Percentiles rank a stretch among this genome's conserved stretches.
These are phyloP conservation scores for Pisolithus sp. DNA, from an alignment of 768 basidiomycete genomes.

Conservation along the genomic window DNA sequence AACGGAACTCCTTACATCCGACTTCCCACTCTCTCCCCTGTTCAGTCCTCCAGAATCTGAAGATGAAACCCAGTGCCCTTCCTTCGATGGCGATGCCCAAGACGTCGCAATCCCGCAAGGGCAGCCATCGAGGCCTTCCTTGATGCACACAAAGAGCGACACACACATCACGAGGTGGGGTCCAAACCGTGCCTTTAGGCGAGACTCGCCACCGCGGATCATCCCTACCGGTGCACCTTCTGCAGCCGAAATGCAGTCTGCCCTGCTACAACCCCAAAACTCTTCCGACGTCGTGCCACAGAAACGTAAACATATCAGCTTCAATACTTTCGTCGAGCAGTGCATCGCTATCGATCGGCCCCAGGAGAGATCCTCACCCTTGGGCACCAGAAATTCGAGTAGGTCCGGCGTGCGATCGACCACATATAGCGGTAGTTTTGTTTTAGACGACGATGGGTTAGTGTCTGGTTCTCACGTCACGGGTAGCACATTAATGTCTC, in stretches of 20 bases:
- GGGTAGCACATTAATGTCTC: not conserved
- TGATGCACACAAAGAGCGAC: slow-evolving; percentile 85
- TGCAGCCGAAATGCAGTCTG: slow-evolving; percentile 5
- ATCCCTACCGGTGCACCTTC: slow-evolving; percentile 5
- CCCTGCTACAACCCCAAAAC: slow-evolving; percentile 15
- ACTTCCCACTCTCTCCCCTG: slow-evolving; percentile 56
- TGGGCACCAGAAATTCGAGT: slow-evolving; percentile 25
- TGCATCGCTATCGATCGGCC: slow-evolving; percentile 88
- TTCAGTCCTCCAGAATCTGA: slow-evolving; percentile 55
- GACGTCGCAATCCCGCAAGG: not conserved
- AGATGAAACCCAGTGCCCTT: slow-evolving; percentile 27
- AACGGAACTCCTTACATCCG: slow-evolving; percentile 77
- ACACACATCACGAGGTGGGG: slow-evolving; percentile 65
- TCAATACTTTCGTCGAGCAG: slow-evolving; percentile 98
- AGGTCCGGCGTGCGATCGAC: slow-evolving; percentile 4
- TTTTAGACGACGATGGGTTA: slow-evolving; percentile 58
- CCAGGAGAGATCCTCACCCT: slow-evolving; percentile 23
- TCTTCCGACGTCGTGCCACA: slow-evolving; percentile 10
- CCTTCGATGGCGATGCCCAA: slow-evolving; percentile 15
- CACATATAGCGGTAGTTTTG: slow-evolving; percentile 23
- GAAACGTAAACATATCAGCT: slow-evolving; percentile 88
- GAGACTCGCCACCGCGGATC: slow-evolving; percentile 68
- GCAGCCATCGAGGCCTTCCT: slow-evolving; percentile 41
- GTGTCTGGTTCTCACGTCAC: slow-evolving; percentile 18
- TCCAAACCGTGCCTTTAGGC: slow-evolving; percentile 41